Base-by-base conservation (phyloP, 805 yeast genomes). In the Starmerella davenportii region DNA sequence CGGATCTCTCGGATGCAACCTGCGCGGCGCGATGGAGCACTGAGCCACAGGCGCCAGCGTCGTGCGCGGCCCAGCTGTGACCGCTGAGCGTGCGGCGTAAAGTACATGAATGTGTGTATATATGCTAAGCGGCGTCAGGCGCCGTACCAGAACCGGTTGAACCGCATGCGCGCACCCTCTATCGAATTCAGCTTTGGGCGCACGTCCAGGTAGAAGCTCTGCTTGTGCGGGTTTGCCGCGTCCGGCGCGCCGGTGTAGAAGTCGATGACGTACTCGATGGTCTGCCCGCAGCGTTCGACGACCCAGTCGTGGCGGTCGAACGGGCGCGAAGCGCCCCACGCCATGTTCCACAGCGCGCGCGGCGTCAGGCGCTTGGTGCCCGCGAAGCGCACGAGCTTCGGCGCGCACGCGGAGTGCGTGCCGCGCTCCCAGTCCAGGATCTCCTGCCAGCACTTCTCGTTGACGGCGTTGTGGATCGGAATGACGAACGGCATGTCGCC, bases 301-400 rank as follows among this genome's bases (percentile, higher is more conserved):
- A 69, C 64, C 98, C 98, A 87, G 58, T 87, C 98, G 55, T 87
- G 98, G 51, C 98, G 69, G 59, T 87, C 98, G 60, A 87, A 87
- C 0, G 98, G 98, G 44, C 69, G 69, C 36, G 72, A 74, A 41
- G 70, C 65, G 0, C 93, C 94, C 37, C 80, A 51, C 29, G 73
- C 52, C 38, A 70, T 57, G 42, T 75, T 70, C 43, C 78, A 63
- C 44, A 80, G 67, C 0, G 96, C 96, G 49, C 90, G 67, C 4
- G 98, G 98, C 0, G 95, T 82, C 30, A 82, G 51, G 49, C 79
- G 78, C 45, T 73, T 70, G 35, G 85, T 73, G 5, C 96, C 98
- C 56, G 79, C 76, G 59, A 87, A 87, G 47, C 81, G 74, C 1
- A 90, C 75, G 39, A 87, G 63, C 45, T 79, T 71, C 14, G 92